Percentiles rank a stretch among this genome's conserved stretches.
Evolutionary conservation across 495 filamentous ascomycete genomes (phyloP).

Genomic region (Cercophora newfieldiana): DNA sequence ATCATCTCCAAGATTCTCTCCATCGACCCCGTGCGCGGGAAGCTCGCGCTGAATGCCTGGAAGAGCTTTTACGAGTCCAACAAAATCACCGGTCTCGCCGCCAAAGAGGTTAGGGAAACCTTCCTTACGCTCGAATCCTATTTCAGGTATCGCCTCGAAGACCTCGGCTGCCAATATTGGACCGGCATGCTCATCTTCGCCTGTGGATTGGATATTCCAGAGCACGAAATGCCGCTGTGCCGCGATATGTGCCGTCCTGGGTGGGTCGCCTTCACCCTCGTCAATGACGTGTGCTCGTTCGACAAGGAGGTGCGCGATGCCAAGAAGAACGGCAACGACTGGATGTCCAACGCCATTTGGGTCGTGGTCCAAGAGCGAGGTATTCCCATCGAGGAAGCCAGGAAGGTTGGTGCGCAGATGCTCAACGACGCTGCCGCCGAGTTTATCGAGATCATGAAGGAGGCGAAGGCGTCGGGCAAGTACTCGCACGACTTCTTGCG

Average conservation of each 20-base stretch:
- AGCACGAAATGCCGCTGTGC: neutral
- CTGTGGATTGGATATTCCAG: neutral
- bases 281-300: conserved; percentile 1
- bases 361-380: neutral
- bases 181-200: neutral
- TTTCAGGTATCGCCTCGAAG: neutral
- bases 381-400: neutral
- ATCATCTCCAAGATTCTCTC: neutral
- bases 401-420: neutral
- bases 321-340: neutral
- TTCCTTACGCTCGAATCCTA: neutral
- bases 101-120: neutral
- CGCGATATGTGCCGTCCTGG: neutral
- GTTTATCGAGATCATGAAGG: neutral
- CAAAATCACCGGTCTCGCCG: neutral
- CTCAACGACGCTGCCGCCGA: neutral
- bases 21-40: neutral
- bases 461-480: neutral
- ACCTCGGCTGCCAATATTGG: neutral
- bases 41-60: neutral
- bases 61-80: neutral
- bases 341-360: neutral
- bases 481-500: neutral
- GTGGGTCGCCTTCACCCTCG: neutral
- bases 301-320: neutral